Base-by-base conservation (phyloP, 1,284 basidiomycete genomes). In the Agroathelia rolfsii region DNA sequence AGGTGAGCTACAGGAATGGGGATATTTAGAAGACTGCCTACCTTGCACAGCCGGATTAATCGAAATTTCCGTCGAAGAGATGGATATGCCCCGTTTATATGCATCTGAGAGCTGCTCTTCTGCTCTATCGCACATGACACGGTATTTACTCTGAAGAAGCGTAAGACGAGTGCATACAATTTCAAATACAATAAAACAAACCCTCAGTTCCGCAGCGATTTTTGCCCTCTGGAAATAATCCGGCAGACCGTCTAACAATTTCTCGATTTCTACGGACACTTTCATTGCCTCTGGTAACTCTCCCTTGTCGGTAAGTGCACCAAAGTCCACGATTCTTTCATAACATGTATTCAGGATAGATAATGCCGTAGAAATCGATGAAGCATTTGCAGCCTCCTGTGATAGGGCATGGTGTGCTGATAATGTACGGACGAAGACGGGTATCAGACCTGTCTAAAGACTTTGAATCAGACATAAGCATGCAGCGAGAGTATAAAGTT, bases 51-150 rank as follows among this genome's bases (percentile, higher is more conserved):
- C 58, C 6, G 68, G 56, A 34, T 56, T 58, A 34, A 83, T 60
- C 12, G 55, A 48, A 14, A 82, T 44, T 37, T 66, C 62, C 6
- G 60, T 61, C 2, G 67, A 50, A 5, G 67, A 62, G 17, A 79
- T 46, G 2, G 61, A 46, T 14, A 87, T 52, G 43, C 73, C 64
- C 40, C 72, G 65, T 10, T 64, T 53, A 44, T 72, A 85, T 2
- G 77, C 78, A 33, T 82, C 74, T 40, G 64, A 69, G 12, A 87
- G 59, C 43, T 83, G 76, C 38, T 86, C 83, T 45, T 82, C 75
- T 4, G 71, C 55, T 19, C 69, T 66, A 36, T 78, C 72, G 41
- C 62, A 65, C 6, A 69, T 53, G 2, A 69, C 65, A 35, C 64
- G 62, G 39, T 72, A 65, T 43, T 61, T 69, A 31, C 59, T 61